These are phyloP conservation scores for Sporothrix globosa DNA, from an alignment of 2,329 filamentous ascomycete species.

Conservation along the genomic window DNA sequence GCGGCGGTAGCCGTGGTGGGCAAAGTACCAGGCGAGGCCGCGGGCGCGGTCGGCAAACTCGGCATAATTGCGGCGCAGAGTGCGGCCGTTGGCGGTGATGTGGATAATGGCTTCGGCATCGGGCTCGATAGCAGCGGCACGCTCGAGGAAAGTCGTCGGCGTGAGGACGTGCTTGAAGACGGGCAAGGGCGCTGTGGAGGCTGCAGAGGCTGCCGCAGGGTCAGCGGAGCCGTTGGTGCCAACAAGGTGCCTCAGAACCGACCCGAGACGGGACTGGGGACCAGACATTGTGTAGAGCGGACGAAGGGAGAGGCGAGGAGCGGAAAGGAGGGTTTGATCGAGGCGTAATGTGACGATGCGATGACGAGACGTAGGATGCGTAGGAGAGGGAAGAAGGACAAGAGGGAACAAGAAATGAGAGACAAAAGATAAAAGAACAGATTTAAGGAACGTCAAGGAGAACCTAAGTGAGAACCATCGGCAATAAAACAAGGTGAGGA, in stretches of 20 bases:
- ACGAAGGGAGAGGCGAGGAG: not conserved
- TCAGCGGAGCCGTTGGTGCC: constrained; percentile 36
- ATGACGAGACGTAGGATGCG: not conserved
- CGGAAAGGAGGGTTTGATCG: not conserved
- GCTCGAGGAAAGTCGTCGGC: constrained; percentile 79
- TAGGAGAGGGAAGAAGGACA: not conserved
- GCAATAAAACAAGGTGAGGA: not conserved
- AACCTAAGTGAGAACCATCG: not conserved
- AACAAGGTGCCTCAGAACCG: constrained; percentile 58
- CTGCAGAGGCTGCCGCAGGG: constrained; percentile 42
- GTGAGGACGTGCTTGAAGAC: constrained; percentile 75
- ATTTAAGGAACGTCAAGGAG: not conserved
- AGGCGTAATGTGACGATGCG: not conserved
- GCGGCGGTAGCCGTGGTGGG: constrained; percentile 70
- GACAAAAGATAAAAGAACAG: not conserved
- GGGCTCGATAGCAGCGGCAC: constrained; percentile 86
- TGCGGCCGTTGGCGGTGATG: constrained; percentile 73
- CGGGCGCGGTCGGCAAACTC: constrained; percentile 84
- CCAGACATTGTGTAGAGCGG: constrained; percentile 58
- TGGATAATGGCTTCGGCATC: constrained; percentile 84
- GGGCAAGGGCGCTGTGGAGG: constrained; percentile 24
- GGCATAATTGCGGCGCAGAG: constrained; percentile 75
- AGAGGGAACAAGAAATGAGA: not conserved
- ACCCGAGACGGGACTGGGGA: constrained; percentile 62
- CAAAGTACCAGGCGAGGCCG: constrained; percentile 85